phyloP scores from a whole-genome alignment of 306 rosid species.

The Argentina anserina region DNA sequence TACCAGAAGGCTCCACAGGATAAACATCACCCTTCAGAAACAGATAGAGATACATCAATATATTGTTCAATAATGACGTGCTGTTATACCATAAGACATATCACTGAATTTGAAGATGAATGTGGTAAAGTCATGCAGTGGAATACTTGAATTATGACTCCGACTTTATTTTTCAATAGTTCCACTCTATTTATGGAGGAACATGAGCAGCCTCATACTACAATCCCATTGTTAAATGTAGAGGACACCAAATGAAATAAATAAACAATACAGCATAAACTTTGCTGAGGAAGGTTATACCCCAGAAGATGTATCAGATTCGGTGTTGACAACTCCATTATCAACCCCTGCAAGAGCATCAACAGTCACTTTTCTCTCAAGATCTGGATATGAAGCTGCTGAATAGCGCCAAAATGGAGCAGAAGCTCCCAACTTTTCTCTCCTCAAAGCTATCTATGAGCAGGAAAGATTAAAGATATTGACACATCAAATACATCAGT shows the following conservation, averaged over 20 bases:
- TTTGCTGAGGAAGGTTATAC: conserved; percentile 37
- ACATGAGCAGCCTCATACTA: neutral
- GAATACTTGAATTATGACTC: too few relatives aligned
- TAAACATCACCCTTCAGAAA: conserved; percentile 79
- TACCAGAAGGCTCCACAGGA: conserved; percentile 68
- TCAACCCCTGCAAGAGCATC: conserved; percentile 45
- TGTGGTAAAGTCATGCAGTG: neutral
- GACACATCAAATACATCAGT: conserved; percentile 12
- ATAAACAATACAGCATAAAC: too few relatives aligned
- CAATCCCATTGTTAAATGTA: neutral
- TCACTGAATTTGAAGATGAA: neutral
- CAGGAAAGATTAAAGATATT: conserved; percentile 11
- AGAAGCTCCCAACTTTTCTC: conserved; percentile 83
- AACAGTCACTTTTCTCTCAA: conserved; percentile 44
- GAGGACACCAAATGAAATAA: neutral
- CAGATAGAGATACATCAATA: conserved; percentile 4
- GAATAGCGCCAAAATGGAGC: conserved; percentile 93
- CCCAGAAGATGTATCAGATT: conserved; percentile 42
- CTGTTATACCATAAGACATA: conserved; percentile 10
- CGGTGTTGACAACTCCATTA: conserved; percentile 22
- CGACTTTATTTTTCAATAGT: neutral
- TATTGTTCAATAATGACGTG: conserved; percentile 9
- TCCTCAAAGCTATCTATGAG: conserved; percentile 76
- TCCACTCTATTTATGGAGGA: neutral
- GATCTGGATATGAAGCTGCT: conserved; percentile 92